Conservation (phyloP, 257 asterid genomes). For the Solanum chilense region DNA sequence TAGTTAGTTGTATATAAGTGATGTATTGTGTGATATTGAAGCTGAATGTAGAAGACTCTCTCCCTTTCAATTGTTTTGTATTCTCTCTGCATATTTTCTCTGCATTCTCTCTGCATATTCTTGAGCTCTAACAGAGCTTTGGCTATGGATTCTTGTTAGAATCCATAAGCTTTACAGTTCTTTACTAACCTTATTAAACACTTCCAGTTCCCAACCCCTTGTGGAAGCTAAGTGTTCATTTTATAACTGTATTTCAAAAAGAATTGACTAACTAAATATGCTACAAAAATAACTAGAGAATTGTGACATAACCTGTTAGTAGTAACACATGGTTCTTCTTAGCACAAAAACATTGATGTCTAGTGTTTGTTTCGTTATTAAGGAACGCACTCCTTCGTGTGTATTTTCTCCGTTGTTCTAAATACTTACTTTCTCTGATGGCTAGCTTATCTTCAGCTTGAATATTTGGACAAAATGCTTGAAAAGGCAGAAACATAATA, state of each 20-base stretch:
- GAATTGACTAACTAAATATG: neutral
- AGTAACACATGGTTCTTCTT: neutral
- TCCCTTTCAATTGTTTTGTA: too few relatives aligned
- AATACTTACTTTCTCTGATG: neutral
- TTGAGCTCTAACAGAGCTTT: too few relatives aligned
- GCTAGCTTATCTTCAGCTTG: neutral
- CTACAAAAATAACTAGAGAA: neutral
- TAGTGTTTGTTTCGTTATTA: neutral
- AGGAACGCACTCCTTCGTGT: neutral
- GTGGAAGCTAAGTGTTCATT: neutral
- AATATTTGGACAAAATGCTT: neutral
- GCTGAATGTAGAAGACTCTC: rapidly evolving
- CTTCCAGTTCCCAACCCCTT: neutral
- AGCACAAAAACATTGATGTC: neutral
- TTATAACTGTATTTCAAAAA: neutral
- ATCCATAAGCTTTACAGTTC: neutral
- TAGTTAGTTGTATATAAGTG: too few relatives aligned
- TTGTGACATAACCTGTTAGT: neutral
- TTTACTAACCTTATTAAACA: neutral
- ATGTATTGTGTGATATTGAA: too few relatives aligned
- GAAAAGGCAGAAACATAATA: neutral
- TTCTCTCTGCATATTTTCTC: too few relatives aligned
- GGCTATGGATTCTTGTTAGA: too few relatives aligned
- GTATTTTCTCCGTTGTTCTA: neutral
- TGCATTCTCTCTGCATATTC: too few relatives aligned